Base-by-base conservation (phyloP, 1,284 basidiomycete genomes). In the Puccinia horiana region DNA sequence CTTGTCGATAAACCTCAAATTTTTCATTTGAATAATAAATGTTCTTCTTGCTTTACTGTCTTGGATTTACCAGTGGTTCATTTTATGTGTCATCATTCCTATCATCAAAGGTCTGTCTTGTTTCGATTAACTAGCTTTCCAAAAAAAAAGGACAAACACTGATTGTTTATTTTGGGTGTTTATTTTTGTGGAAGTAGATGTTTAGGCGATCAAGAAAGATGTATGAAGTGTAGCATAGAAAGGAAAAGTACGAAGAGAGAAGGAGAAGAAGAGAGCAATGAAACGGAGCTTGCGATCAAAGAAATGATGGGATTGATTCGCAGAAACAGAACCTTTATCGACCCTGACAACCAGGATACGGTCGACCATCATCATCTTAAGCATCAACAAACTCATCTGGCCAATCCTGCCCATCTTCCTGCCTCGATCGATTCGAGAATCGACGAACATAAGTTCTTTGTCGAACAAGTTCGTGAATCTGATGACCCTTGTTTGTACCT, bases 71-170 rank as follows among this genome's bases (percentile, higher is more conserved):
- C 96, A 0, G 93, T 91, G 82, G 90, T 98, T 4, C 96, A 99
- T 87, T 99, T 98, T 86, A 97, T 98, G 96, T 99, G 96, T 88
- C 92, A 93, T 85, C 96, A 99, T 87, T 95, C 93, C 83, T 99
- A 94, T 88, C 97, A 99, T 86, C 94, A 96, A 87, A 89, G 94
- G 93, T 93, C 76, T 29, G 88, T 40, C 23, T 40, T 16, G 63
- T 58, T 63, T 23, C 18, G 29, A 20, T 37, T 4, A 20, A 54
- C 84, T 14, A 85, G 85, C 72, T 77, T 86, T 37, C 70, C 75
- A 54, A 83, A 78, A 5, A 84, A 84, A 11, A 42, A 67, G 47
- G 20, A 26, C 61, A 44, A 29, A 26, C 12, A 37, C 12, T 82
- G 70, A 73, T 35, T 29, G 49, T 16, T 58, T 6, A 49, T n/a